Conservation (phyloP, 495 filamentous ascomycete species). For the Aspergillus ellipticus region DNA sequence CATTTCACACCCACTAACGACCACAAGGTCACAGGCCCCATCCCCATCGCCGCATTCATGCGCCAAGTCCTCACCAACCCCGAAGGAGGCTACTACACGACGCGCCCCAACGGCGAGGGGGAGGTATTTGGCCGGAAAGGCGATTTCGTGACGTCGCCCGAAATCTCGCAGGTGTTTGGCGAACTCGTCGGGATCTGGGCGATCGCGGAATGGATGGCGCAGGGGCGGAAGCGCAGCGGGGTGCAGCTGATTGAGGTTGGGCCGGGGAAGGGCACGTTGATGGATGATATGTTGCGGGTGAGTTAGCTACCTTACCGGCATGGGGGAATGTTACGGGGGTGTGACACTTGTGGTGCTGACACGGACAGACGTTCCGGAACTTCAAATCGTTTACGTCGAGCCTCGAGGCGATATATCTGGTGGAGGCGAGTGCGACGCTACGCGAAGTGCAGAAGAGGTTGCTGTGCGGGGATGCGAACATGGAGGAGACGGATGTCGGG, state of each 20-base stretch:
- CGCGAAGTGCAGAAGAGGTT: slow-evolving; percentile 71
- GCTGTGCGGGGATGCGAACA: slow-evolving; percentile 72
- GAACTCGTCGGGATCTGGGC: slow-evolving; percentile 93
- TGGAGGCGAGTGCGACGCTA: slow-evolving; percentile 80
- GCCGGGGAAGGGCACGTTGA: slow-evolving; percentile 90
- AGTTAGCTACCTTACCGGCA: too few relatives aligned
- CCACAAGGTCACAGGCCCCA: slow-evolving; percentile 66
- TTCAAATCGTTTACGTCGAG: slow-evolving; percentile 74
- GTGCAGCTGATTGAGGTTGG: slow-evolving; percentile 91
- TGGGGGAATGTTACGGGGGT: background rate
- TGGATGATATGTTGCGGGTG: slow-evolving; percentile 94
- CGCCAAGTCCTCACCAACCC: slow-evolving; percentile 93
- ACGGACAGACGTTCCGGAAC: slow-evolving; percentile 69
- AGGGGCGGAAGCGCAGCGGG: slow-evolving; percentile 65
- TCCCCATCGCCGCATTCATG: slow-evolving; percentile 93
- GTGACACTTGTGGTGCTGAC: background rate
- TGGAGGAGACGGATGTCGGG: slow-evolving; percentile 72
- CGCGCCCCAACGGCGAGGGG: slow-evolving; percentile 50
- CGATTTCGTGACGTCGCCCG: slow-evolving; percentile 94
- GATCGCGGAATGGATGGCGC: slow-evolving; percentile 91
- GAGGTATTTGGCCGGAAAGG: slow-evolving; percentile 89
- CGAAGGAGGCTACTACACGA: slow-evolving; percentile 91
- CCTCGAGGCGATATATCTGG: slow-evolving; percentile 82
- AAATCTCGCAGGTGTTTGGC: slow-evolving; percentile 96
- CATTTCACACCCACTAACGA: slow-evolving; percentile 35